phyloP scores from a whole-genome alignment of 225 moss, liverwort and hornwort genomes.

The Physcomitrium patens region DNA sequence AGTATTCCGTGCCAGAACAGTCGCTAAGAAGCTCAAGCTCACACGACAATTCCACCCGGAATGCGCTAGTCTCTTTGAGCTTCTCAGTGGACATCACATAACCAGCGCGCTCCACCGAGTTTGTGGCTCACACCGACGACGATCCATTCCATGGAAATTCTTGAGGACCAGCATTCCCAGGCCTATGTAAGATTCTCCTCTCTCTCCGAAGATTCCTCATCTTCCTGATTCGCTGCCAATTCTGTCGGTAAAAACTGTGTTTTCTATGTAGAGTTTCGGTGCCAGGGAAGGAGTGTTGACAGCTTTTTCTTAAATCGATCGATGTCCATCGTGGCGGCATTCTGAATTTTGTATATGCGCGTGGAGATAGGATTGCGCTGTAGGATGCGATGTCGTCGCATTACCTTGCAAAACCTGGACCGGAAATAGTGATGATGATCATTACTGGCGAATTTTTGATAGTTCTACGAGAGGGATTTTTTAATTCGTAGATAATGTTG shows the following conservation, averaged over 20 bases:
- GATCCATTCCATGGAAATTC: background rate
- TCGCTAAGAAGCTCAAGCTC: background rate
- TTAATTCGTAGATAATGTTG: background rate
- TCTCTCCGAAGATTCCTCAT: too few relatives aligned
- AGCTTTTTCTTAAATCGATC: too few relatives aligned
- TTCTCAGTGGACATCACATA: too few relatives aligned
- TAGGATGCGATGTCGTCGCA: too few relatives aligned
- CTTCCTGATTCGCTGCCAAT: background rate
- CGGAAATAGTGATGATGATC: too few relatives aligned
- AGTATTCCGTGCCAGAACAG: conserved; percentile 6
- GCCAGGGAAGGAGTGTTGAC: background rate
- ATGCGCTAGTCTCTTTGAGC: too few relatives aligned
- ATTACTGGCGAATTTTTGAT: background rate
- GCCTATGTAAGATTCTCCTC: background rate
- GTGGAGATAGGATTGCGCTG: too few relatives aligned
- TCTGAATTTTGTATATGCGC: too few relatives aligned
- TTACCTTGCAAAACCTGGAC: too few relatives aligned
- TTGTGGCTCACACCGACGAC: conserved; percentile 4
- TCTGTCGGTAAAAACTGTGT: background rate
- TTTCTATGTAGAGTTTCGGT: background rate
- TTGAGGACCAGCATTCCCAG: background rate
- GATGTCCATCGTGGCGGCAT: background rate
- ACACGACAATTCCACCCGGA: too few relatives aligned
- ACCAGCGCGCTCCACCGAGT: background rate
- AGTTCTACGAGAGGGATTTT: background rate